A percentile compares a stretch with the other conserved stretches of the same genome.
Conservation (phyloP, 2,329 filamentous ascomycete genomes). For the Fusarium acutatum region DNA sequence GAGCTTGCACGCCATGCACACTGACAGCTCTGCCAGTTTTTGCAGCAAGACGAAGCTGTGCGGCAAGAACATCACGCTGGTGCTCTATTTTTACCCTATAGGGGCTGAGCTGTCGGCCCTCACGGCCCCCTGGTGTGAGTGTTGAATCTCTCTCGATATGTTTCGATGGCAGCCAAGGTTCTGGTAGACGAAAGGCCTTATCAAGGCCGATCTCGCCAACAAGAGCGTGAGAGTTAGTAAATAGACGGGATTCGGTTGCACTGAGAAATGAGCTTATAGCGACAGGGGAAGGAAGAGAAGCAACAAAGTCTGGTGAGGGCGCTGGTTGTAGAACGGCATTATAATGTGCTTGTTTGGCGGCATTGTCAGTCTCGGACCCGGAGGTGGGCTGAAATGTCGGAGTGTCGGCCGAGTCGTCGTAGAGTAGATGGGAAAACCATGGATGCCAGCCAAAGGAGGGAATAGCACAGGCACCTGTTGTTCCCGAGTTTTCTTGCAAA, state of each 20-base stretch:
- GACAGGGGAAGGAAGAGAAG: constrained; percentile 65
- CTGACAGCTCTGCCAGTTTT: constrained; percentile 72
- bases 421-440: constrained; percentile 84
- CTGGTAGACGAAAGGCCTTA: constrained; percentile 78
- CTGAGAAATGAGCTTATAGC: constrained; percentile 67
- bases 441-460: constrained; percentile 90
- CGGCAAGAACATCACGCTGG: constrained; percentile 70
- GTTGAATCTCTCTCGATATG: constrained; percentile 39
- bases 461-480: constrained; percentile 48
- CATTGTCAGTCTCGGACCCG: constrained; percentile 18
- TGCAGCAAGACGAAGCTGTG: constrained; percentile 77
- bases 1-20: constrained; percentile 79
- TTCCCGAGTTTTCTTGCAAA: background rate
- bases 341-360: constrained; percentile 68
- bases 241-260: constrained; percentile 64
- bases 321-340: constrained; percentile 69
- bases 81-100: constrained; percentile 74
- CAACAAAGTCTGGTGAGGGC: constrained; percentile 54
- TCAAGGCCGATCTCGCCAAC: constrained; percentile 83
- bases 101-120: constrained; percentile 73
- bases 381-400: constrained; percentile 48
- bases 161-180: constrained; percentile 57
- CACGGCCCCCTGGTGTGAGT: constrained; percentile 74
- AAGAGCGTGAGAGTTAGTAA: constrained; percentile 68
- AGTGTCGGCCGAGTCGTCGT: constrained; percentile 60